These are phyloP conservation scores for Viola pubescens DNA, from an alignment of 441 rosid species.

Conservation along the genomic window DNA sequence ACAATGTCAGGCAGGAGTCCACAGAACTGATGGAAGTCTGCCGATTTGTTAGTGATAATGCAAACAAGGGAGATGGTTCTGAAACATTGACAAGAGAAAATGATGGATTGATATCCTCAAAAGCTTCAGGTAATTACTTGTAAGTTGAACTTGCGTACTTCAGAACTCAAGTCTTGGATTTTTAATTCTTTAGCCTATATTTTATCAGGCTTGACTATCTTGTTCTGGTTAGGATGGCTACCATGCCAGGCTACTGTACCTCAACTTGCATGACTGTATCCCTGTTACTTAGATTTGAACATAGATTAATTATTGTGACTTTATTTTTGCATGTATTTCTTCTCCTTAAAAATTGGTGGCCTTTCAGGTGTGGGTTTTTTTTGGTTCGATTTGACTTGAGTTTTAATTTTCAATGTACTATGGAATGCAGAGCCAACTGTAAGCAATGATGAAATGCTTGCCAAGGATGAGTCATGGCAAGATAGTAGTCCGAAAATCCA, in stretches of 20 bases:
- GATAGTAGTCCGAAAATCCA: slow-evolving; percentile 17
- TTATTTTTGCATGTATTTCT: too few species aligned
- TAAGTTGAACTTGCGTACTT: neutral
- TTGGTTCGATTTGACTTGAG: neutral
- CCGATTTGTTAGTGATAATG: slow-evolving; percentile 27
- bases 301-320: too few species aligned
- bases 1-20: slow-evolving; percentile 26
- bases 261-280: too few species aligned
- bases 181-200: neutral
- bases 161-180: neutral
- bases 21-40: slow-evolving; percentile 22
- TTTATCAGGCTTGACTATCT: too few species aligned
- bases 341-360: too few species aligned
- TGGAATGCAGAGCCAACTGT: slow-evolving; percentile 18
- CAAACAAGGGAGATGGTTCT: slow-evolving; percentile 26
- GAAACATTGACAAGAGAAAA: slow-evolving; percentile 28
- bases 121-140: slow-evolving; percentile 42
- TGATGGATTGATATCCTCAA: slow-evolving; percentile 23
- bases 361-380: too few species aligned
- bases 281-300: neutral
- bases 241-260: too few species aligned
- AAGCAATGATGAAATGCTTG: slow-evolving; percentile 14
- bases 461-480: slow-evolving; percentile 16
- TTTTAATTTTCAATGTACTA: neutral
- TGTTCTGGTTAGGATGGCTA: too few species aligned